Conservation (phyloP, 805 yeast species). For the Candida germanica region DNA sequence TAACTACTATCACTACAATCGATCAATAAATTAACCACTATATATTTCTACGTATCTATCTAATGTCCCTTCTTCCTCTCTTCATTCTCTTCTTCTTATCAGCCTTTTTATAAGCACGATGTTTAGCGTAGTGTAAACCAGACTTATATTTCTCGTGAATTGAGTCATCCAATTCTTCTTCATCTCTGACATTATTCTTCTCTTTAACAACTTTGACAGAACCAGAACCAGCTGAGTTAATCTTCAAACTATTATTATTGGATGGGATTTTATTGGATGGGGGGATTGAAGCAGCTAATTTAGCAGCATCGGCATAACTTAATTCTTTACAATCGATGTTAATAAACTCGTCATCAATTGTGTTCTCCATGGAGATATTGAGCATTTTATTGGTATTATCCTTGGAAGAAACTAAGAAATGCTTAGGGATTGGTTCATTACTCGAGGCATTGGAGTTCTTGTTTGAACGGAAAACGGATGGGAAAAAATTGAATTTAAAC, state of each 20-base stretch:
- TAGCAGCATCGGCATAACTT: constrained; percentile 45
- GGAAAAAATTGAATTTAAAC: constrained; percentile 17
- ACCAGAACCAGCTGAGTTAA: no score
- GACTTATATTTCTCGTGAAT: constrained; percentile 17
- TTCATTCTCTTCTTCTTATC: constrained; percentile 11
- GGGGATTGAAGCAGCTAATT: not conserved
- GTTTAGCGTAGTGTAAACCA: constrained; percentile 16
- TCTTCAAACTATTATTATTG: no score
- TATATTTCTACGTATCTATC: not conserved
- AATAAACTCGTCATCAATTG: constrained; percentile 27
- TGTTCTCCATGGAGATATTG: constrained; percentile 34
- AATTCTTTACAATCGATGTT: constrained; percentile 34
- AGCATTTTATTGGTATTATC: constrained; percentile 22
- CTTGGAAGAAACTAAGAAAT: constrained; percentile 25
- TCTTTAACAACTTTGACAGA: not conserved
- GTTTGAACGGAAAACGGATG: constrained; percentile 5
- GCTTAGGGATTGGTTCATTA: constrained; percentile 19
- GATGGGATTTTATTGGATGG: no score
- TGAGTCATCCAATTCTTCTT: constrained; percentile 7
- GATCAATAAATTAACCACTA: no score
- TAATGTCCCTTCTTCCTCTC: constrained; percentile 3
- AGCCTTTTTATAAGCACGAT: constrained; percentile 13
- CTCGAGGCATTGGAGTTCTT: not conserved
- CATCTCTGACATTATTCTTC: not conserved
- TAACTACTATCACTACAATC: no score